Evolutionary conservation across 257 asterid genomes (phyloP).

Genomic region (Penstemon eatonii): DNA sequence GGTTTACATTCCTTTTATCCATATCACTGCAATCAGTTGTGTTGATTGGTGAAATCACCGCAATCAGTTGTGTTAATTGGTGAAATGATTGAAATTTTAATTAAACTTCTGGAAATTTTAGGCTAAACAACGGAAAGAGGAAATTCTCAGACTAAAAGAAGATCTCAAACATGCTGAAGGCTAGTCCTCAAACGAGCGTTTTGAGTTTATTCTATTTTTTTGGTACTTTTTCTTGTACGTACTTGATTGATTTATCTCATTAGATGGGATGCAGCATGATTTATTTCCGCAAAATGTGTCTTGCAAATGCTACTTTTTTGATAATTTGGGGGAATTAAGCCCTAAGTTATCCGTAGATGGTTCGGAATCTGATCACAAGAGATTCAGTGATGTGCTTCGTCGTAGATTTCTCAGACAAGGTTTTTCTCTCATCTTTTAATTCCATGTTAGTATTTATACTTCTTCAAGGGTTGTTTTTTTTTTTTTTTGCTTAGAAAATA

Average conservation of each 20-base stretch:
- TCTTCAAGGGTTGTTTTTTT: conserved; percentile 7
- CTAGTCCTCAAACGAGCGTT: conserved; percentile 22
- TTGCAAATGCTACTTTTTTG: conserved; percentile 93
- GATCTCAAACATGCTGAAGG: conserved; percentile 90
- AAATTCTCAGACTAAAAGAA: conserved; percentile 72
- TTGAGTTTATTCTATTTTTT: conserved; percentile 15
- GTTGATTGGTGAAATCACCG: no score
- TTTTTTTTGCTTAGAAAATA: conserved; percentile 13
- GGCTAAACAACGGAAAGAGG: conserved; percentile 83
- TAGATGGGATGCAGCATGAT: conserved; percentile 76
- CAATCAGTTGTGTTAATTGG: conserved; percentile 1
- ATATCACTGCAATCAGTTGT: not conserved
- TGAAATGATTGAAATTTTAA: conserved; percentile 14
- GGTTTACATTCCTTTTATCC: conserved; percentile 32
- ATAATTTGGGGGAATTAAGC: conserved; percentile 60
- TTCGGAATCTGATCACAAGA: conserved; percentile 40
- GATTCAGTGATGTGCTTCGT: conserved; percentile 64
- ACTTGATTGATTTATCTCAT: conserved; percentile 17
- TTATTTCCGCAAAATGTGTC: conserved; percentile 65
- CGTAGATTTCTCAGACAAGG: conserved; percentile 96
- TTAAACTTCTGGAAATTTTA: conserved; percentile 27
- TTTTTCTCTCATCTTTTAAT: conserved; percentile 21
- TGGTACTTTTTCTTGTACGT: not conserved
- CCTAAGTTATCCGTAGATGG: conserved; percentile 31
- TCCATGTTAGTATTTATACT: not conserved